Base-by-base conservation (phyloP, 2,329 filamentous ascomycete species). In the Davidsoniella virescens region DNA sequence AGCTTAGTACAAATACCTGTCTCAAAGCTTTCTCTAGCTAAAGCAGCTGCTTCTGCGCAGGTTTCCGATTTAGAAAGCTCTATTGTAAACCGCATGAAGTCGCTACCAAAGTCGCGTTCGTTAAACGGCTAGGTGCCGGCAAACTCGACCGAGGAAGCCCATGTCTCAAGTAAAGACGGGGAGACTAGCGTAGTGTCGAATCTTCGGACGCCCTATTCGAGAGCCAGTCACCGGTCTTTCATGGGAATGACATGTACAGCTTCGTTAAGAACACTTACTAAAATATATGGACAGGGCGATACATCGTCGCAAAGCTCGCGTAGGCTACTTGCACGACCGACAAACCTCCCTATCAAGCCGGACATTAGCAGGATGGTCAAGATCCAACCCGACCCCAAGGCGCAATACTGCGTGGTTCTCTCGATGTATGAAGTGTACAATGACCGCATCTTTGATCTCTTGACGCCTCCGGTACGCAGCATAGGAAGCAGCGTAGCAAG, bases 371-470 rank as follows among this genome's bases (percentile, higher is more conserved):
- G 80, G 47, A 69, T 94, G 41, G 71, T 93, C 0, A 71, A 77
- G 0, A 66, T 63, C 56, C 64, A 66, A 40, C 70, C 78, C 44
- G 83, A 88, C 54, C 70, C 72, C 1, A 74, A 75, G 17, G 77
- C 82, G 50, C 86, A 94, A 57, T 95, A 95, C 58, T 82, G 84
- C 4, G 79, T 98, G 49, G 70, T 98, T 9, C 73, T 98, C 18
- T 94, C 87, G 49, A 98, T 98, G 88, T 96, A 96, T 64, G 92
- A 98, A 64, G 90, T 98, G 1, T 95, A 98, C 69, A 98, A 98
- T 61, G 90, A 98, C 65, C 81, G 88, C 36, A 96, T 98, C 56
- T 96, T 93, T 62, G 92, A 98, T 59, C 77, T 98, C 0, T 70
- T 98, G 1, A 84, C 82, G 0, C 75, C 77, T 0, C 33, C 42